Base-by-base conservation (phyloP, 2,329 filamentous ascomycete species). In the Clonostachys rhizophaga region DNA sequence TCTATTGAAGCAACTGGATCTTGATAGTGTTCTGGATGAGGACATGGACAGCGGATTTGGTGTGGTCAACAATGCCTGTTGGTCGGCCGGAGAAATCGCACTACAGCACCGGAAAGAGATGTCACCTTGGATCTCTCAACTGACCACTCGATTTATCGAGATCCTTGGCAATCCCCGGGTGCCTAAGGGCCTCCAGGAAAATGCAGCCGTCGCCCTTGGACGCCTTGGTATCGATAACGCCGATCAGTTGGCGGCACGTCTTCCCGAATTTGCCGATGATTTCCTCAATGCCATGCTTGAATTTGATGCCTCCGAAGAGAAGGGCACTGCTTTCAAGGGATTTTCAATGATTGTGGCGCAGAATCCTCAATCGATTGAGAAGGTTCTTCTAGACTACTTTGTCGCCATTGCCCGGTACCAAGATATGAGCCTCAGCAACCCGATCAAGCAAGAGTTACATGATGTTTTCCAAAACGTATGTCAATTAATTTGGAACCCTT, bases 11-110 rank as follows among this genome's bases (percentile, higher is more conserved):
- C 91, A 97, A 63, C 81, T 99, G 30, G 91, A 97, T 54, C 74
- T 96, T 54, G 86, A 91, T 51, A 77, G 76, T 47, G 79, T 91
- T 44, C 68, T 83, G 16, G 87, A 91, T 50, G 89, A 95, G 56
- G 87, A 91, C 50, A 83, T 90, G 42, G 89, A 95, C 53, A 87
- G 82, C 16, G 86, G 84, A 13, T 96, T 96, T 64, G 90, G 91
- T 50, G 91, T 97, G 33, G 84, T 97, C 50, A 99, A 97, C 77
- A 99, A 99, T 62, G 92, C 94, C 18, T 97, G 92, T 70, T 99
- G 94, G 94, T 95, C 91, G 7, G 85, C 84, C 20, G 94, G 94
- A 40, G 94, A 99, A 71, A 94, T 97, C 51, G 83, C 91, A 14
- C 84, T 96, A 65, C 84, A 89, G 51, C 78, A 88, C 62, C 81